Base-by-base conservation (phyloP, 495 filamentous ascomycete species). In the Aeminium ludgeri region DNA sequence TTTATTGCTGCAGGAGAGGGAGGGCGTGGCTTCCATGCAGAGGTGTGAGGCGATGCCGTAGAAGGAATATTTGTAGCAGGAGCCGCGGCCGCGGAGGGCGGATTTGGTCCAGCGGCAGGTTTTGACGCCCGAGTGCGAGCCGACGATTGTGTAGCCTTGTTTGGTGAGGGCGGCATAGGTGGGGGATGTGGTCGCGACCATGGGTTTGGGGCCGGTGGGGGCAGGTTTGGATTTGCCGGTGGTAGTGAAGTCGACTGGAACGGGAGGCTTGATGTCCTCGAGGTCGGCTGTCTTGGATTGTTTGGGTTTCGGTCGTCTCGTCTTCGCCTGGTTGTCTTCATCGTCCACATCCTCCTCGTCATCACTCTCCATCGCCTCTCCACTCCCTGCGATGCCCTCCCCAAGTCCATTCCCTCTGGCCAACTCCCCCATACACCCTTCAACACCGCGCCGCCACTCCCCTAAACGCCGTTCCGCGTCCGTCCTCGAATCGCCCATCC, bases 91-190 rank as follows among this genome's bases (percentile, higher is more conserved):
- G 36, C 87, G 82, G n/a, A 96, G 77, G 3, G 87, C 87, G 5
- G 86, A 93, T 62, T 96, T 96, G 8, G 87, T 96, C 87, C 87
- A 96, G 18, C 87, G 82, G 56, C 87, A 95, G 50, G 94, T 93
- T 61, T 96, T 96, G 41, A 96, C 87, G 18, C 87, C 87, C 7
- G 82, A 91, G 61, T 96, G 87, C 0, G 85, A 86, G 36, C 87
- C 87, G 36, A 96, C 78, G 41, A 96, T 95, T 0, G 80, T 73
- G 58, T 96, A 96, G 13, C 87, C 87, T 67, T 96, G 87, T 55
- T 95, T 96, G 2, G 87, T 96, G 32, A 95, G 69, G 36, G 87
- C 65, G 8, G 73, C 65, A 51, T 93, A 80, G 0, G 87, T 96
- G 1, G 89, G 86, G 5, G 86, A 93, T 31, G 70, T 74, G 47